These are phyloP conservation scores for Hypoxylon subgilvum DNA, from an alignment of 495 filamentous ascomycete genomes.

Conservation along the genomic window DNA sequence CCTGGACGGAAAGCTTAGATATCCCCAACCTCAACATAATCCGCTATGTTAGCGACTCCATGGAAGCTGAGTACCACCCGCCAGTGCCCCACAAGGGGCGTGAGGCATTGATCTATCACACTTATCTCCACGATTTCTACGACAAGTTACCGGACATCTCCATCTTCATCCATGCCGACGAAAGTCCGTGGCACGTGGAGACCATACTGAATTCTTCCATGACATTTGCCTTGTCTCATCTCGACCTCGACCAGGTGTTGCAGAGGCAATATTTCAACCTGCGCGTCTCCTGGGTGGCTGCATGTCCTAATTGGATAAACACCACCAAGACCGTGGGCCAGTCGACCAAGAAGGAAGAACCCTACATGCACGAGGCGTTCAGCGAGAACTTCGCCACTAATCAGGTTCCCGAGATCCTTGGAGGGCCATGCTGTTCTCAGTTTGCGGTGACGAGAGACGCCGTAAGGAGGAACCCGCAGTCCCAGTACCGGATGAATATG, in stretches of 20 bases:
- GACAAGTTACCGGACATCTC: slow-evolving; percentile 68
- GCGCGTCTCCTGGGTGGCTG: slow-evolving; percentile 58
- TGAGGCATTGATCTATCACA: slow-evolving; percentile 77
- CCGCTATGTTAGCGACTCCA: slow-evolving; percentile 71
- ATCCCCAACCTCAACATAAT: slow-evolving; percentile 61
- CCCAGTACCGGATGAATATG: slow-evolving; percentile 66
- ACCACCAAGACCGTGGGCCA: slow-evolving; percentile 58
- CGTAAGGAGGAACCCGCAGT: slow-evolving; percentile 61
- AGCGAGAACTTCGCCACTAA: slow-evolving; percentile 35
- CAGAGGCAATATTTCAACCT: slow-evolving; percentile 58
- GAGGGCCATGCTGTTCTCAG: slow-evolving; percentile 70
- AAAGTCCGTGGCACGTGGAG: slow-evolving; percentile 70
- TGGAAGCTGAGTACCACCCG: slow-evolving; percentile 64
- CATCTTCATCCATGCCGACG: slow-evolving; percentile 74
- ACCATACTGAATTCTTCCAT: slow-evolving; percentile 50
- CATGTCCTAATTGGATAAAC: slow-evolving; percentile 63
- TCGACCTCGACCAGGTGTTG: slow-evolving; percentile 50
- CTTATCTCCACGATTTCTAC: slow-evolving; percentile 76
- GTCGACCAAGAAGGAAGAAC: slow-evolving; percentile 66
- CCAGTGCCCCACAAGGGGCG: slow-evolving; percentile 74
- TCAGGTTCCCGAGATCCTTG: slow-evolving; percentile 58
- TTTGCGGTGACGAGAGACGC: slow-evolving; percentile 67
- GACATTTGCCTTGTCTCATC: slow-evolving; percentile 49
- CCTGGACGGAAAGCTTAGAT: slow-evolving; percentile 64
- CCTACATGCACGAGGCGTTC: slow-evolving; percentile 52